Base-by-base conservation (phyloP, 306 rosid genomes). In the Trifolium subterraneum region DNA sequence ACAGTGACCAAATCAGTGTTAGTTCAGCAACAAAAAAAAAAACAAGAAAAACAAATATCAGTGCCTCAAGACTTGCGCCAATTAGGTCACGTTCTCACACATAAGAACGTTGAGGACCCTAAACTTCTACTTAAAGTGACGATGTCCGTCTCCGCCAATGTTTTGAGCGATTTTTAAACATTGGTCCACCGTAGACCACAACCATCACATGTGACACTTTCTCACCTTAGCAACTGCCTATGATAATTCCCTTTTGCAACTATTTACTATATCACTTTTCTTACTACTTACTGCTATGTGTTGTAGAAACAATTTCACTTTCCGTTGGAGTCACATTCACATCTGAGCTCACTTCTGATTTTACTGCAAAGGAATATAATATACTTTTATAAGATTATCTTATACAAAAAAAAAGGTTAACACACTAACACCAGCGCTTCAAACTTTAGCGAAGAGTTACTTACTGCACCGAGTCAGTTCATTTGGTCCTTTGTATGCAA, bases 401-500 rank as follows among this genome's bases (percentile, higher is more conserved):
- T 12, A 13, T 58, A 58, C 13, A 19, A 54, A 19, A 19, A 54
- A 20, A 52, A 18, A 4, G 11, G 9, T 10, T 13, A 27, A 59
- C 19, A 25, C 20, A 7, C 1, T 59, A 59, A 58, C 35, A 58
- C 19, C 58, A 50, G 39, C 64, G 70, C 8, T 18, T 16, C 54
- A 60, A 79, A 65, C 8, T 33, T 56, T 0, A 71, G 35, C 5
- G 16, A 42, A 78, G 23, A 39, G n/a, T 31, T 67, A 45, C 85
- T 78, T 74, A 89, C 97, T 65, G 39, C 77, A 72, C n/a, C 36
- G 71, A 71, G 83, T 35, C 78, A 78, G 68, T 33, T 73, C 81
- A 18, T 72, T 82, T 70, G 64, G 67, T 71, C 87, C 83, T 78
- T 72, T 68, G 79, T 76, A 93, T 1, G 91, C 88, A 74, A 91